phyloP scores from a whole-genome alignment of 2,329 filamentous ascomycete genomes.

The Coleophoma cylindrospora region DNA sequence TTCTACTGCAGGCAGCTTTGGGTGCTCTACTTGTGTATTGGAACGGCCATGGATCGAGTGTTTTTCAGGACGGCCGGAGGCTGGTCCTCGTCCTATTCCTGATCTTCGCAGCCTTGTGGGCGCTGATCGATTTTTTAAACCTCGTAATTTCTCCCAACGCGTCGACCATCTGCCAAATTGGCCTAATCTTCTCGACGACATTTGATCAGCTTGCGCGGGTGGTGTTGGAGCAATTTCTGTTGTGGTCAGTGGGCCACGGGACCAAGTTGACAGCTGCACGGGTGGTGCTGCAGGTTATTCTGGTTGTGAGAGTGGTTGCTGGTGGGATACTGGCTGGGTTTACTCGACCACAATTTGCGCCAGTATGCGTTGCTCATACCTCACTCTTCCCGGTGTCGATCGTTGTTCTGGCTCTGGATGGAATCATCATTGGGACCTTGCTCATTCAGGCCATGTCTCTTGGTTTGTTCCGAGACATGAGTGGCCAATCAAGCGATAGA shows the following conservation, averaged over 20 bases:
- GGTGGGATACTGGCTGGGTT: slow-evolving; percentile 25
- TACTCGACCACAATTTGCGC: slow-evolving; percentile 24
- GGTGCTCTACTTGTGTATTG: slow-evolving; percentile 23
- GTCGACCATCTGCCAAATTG: slow-evolving; percentile 19
- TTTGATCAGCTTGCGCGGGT: slow-evolving; percentile 27
- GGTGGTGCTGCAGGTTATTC: slow-evolving; percentile 21
- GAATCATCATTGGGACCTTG: slow-evolving; percentile 22
- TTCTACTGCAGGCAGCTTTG: slow-evolving; percentile 24
- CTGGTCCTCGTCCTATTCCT: slow-evolving; percentile 31
- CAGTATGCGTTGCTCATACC: slow-evolving; percentile 24
- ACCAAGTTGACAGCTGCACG: slow-evolving; percentile 19
- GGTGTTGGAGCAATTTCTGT: slow-evolving; percentile 24
- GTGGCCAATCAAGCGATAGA: slow-evolving; percentile 7
- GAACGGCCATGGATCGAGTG: slow-evolving; percentile 22
- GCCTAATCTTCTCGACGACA: slow-evolving; percentile 21
- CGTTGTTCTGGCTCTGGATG: slow-evolving; percentile 23
- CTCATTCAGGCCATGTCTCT: slow-evolving; percentile 17
- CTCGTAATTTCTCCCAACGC: slow-evolving; percentile 18
- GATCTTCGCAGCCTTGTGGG: slow-evolving; percentile 26
- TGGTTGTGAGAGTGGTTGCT: slow-evolving; percentile 20
- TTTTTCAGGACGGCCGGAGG: slow-evolving; percentile 29
- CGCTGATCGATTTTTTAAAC: slow-evolving; percentile 25
- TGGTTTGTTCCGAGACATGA: slow-evolving; percentile 14
- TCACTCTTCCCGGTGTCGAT: slow-evolving; percentile 22
- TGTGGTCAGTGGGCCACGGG: slow-evolving; percentile 25